Evolutionary conservation across 176 grass and related monocot genomes (phyloP).

Genomic region (Cenchrus fungigraminus): DNA sequence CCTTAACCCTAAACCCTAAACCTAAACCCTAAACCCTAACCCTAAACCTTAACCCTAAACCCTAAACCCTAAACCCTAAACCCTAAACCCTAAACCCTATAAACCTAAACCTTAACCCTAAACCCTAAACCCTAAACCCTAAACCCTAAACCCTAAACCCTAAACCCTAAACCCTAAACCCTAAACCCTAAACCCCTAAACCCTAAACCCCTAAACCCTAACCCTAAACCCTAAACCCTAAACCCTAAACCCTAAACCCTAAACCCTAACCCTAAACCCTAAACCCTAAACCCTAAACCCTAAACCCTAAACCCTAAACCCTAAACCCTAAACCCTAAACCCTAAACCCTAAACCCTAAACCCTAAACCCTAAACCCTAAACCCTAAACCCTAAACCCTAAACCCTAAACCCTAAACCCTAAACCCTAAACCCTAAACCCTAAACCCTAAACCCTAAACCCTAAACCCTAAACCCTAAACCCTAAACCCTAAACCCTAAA

Average conservation of each 20-base stretch:
- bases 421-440: slow-evolving; percentile 8
- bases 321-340: neutral
- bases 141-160: slow-evolving; percentile 16
- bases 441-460: slow-evolving; percentile 18
- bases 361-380: neutral
- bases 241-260: neutral
- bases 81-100: neutral
- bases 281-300: neutral
- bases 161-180: slow-evolving; percentile 16
- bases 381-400: neutral
- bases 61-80: neutral
- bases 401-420: slow-evolving; percentile 14
- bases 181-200: slow-evolving; percentile 14
- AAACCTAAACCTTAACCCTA: neutral
- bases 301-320: slow-evolving; percentile 1
- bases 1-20: neutral
- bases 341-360: neutral
- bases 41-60: neutral
- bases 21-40: slow-evolving; percentile 16
- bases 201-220: neutral
- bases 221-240: slow-evolving; percentile 13
- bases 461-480: neutral
- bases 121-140: slow-evolving; percentile 14
- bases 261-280: neutral
- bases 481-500: neutral